A percentile compares a stretch with the other conserved stretches of the same genome.
phyloP scores from a whole-genome alignment of 129 eudicot genomes.

The Centaurea solstitialis region DNA sequence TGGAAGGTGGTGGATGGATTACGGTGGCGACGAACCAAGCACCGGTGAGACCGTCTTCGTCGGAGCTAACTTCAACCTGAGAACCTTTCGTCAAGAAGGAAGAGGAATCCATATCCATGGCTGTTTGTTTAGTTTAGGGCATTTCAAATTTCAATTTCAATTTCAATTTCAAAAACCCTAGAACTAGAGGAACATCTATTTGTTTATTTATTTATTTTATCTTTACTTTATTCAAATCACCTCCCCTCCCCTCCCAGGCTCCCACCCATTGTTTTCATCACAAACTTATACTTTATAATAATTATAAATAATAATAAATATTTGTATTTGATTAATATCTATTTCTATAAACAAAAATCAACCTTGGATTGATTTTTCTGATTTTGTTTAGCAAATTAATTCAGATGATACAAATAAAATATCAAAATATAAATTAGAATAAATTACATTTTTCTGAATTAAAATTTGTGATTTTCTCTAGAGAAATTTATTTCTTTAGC shows the following conservation, averaged over 20 bases:
- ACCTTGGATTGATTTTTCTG: too few species aligned
- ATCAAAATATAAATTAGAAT: too few species aligned
- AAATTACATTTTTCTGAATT: too few species aligned
- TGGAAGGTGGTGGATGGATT: constrained; percentile 25
- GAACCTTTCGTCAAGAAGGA: constrained; percentile 43
- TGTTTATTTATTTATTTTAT: not conserved
- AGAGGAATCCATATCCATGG: constrained; percentile 25
- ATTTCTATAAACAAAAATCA: too few species aligned
- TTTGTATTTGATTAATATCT: too few species aligned
- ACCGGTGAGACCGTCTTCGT: constrained; percentile 57
- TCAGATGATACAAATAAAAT: too few species aligned
- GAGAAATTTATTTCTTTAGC: too few species aligned
- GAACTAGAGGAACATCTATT: not conserved
- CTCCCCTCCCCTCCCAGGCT: too few species aligned
- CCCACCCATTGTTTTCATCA: not conserved
- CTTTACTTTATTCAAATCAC: not conserved
- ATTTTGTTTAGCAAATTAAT: too few species aligned
- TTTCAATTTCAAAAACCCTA: constrained; percentile 25
- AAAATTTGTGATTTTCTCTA: too few species aligned
- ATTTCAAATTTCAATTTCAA: not conserved
- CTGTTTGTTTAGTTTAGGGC: not conserved
- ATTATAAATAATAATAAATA: too few species aligned
- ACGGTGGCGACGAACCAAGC: constrained; percentile 66
- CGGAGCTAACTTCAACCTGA: constrained; percentile 55
- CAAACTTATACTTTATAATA: not conserved